Base-by-base conservation (phyloP, 495 filamentous ascomycete genomes). In the Astrothelium subdiscretum region DNA sequence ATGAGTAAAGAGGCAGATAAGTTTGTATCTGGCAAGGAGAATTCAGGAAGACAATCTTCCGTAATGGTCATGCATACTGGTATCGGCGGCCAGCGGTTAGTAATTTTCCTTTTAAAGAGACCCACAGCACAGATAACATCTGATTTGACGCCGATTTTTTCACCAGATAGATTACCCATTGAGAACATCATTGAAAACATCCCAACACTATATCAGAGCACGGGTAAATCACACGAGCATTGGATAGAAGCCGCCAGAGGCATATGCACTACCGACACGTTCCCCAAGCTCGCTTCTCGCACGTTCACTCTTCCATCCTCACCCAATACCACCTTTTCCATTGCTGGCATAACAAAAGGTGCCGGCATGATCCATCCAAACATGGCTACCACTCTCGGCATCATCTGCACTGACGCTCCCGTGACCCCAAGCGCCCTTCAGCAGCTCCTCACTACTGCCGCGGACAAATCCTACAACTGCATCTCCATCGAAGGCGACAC, bases 361-460 rank as follows among this genome's bases (percentile, higher is more conserved):
- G 95, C 94, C 15, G 94, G 94, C 68, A 99, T 99, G 94, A 99
- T 99, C 72, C 92, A 97, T 75, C 94, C 94, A 22, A 97, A 99
- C 78, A 96, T 98, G 92, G 94, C 91, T 48, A 99, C 94, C 0
- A 82, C 97, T 38, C 84, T 99, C 31, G 92, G 89, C 57, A 89
- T 97, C 60, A 83, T 97, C 70, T 92, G 90, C 71, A 99, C 94
- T 29, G 94, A 99, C 68, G 95, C 87, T 0, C 87, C 91, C 15
- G 85, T 97, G 69, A 80, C 83, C 10, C 78, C 89, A 11, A 13
- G 27, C 31, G 11, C n/a, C 31, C n/a, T 59, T 13, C 48, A 54
- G 8, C 48, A 0, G 6, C 77, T 91, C 24, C 86, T 98, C 63
- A 86, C 81, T 57, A 77, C 84, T 70, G 87, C 94, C 57, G 86